phyloP scores from a whole-genome alignment of 352 stramenopile genomes.

The Thalassiosira pacifica region DNA sequence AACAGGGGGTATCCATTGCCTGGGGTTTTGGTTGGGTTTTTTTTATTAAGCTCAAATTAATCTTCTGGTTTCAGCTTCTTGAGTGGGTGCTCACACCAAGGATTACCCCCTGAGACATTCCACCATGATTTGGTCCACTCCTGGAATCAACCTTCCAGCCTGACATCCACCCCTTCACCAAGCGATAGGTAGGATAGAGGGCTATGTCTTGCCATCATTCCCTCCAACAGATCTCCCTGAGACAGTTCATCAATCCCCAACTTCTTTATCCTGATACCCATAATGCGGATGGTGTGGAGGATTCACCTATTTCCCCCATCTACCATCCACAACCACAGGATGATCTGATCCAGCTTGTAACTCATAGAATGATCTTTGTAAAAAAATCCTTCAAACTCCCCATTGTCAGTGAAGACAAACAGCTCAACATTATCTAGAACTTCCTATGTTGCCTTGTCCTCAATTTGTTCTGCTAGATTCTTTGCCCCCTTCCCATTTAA shows the following conservation, averaged over 20 bases:
- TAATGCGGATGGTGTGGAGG: slow-evolving; percentile 52
- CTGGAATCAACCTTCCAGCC: neutral
- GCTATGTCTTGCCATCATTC: slow-evolving; percentile 61
- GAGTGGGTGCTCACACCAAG: neutral
- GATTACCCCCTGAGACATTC: neutral
- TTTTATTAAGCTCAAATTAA: slow-evolving; percentile 51
- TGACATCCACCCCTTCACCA: neutral
- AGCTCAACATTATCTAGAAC: slow-evolving; percentile 25
- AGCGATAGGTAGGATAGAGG: too few relatives aligned
- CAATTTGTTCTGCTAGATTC: slow-evolving; percentile 20
- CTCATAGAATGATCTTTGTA: too few relatives aligned
- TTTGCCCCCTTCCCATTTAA: slow-evolving; percentile 20
- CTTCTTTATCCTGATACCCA: slow-evolving; percentile 59
- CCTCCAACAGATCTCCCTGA: slow-evolving; percentile 37
- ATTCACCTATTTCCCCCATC: slow-evolving; percentile 21
- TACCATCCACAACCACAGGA: slow-evolving; percentile 29
- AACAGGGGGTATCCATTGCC: slow-evolving; percentile 37
- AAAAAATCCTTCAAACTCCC: slow-evolving; percentile 31
- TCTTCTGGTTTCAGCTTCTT: slow-evolving; percentile 18
- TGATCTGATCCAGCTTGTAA: slow-evolving; percentile 23
- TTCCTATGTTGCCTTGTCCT: neutral
- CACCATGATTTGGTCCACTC: slow-evolving; percentile 28
- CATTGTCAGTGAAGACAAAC: slow-evolving; percentile 60
- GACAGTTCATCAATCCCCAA: slow-evolving; percentile 60
- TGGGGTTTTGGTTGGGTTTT: too few relatives aligned